Evolutionary conservation across 2,329 filamentous ascomycete species (phyloP), one percentile per base, ranked within the genome.

Genomic region (Trichoderma aggressivum): DNA sequence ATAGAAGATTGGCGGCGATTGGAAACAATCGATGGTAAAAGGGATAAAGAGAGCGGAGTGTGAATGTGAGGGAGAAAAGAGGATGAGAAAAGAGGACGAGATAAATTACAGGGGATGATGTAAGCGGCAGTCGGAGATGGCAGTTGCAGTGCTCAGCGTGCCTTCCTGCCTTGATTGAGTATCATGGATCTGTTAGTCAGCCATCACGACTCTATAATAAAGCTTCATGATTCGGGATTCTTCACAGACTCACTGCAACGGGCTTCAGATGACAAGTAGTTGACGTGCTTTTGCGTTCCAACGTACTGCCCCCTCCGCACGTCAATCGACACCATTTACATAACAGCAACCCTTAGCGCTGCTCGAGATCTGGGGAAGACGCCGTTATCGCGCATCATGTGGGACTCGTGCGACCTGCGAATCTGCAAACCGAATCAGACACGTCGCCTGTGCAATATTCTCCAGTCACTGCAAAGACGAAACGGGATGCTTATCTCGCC

Each of bases 301-400:
- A 18, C 21, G 11, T 26, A n/a, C 21, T 18, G 32, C 18, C 18
- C 21, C 11, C 64, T 67, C 64, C 64, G 64, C 64, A 47, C 24
- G 24, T 16, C 21, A 32, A 56, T 56, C 47, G 47, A 53, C 26
- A 39, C 28, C 12, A n/a, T 61, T 61, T 69, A 69, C 55, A 69
- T 53, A 69, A 69, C 56, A 69, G 36, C 65, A 69, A 69, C 39
- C 21, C n/a, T 28, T 61, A 69, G 65, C 56, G 56, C 39, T 53
- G 7, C 65, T 69, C 26, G 28, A 50, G 55, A 69, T 69, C 65
- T 53, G 65, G 65, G 65, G 65, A 69, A 69, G 32, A 28, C 65
- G 56, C 65, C 56, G 56, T 61, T 69, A 69, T 69, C 65, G 65
- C 55, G 36, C 36, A 12, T 36, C 55, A 69, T 60, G 65, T 69